Conservation (phyloP, 495 filamentous ascomycete species). For the Trichodelitschia bisporula region DNA sequence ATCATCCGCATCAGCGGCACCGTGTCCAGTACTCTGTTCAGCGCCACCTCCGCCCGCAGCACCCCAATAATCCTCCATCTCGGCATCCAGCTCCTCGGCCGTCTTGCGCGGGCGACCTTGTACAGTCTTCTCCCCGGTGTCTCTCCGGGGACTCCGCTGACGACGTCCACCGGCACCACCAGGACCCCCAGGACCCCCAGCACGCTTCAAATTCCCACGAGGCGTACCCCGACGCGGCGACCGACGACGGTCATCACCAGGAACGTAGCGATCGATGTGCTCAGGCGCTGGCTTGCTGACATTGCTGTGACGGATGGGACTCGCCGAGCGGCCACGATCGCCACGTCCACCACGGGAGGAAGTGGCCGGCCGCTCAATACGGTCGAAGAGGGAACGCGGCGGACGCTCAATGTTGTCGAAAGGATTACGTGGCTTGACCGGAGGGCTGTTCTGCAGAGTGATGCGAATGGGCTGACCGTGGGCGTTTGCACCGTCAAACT, state of each 20-base stretch:
- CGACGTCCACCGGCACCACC: slow-evolving; percentile 10
- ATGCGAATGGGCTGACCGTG: slow-evolving; percentile 75
- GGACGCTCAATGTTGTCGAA: slow-evolving; percentile 32
- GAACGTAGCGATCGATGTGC: slow-evolving; percentile 67
- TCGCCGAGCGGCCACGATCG: slow-evolving; percentile 16
- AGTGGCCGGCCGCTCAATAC: slow-evolving; percentile 25
- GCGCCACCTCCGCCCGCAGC: neutral
- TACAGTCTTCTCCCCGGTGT: slow-evolving; percentile 8
- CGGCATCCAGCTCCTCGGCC: slow-evolving; percentile 72
- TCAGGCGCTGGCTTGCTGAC: slow-evolving; percentile 43
- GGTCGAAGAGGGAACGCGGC: slow-evolving; percentile 44
- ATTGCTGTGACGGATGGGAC: slow-evolving; percentile 24
- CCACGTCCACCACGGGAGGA: slow-evolving; percentile 20
- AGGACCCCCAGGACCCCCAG: slow-evolving; percentile 16
- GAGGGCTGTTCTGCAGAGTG: slow-evolving; percentile 29
- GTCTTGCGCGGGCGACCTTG: slow-evolving; percentile 61
- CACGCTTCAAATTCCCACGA: slow-evolving; percentile 16
- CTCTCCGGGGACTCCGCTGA: slow-evolving; percentile 10
- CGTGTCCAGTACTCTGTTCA: too few relatives aligned
- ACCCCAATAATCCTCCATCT: slow-evolving; percentile 87
- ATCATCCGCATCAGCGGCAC: too few relatives aligned
- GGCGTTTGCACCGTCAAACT: slow-evolving; percentile 80
- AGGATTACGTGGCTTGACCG: slow-evolving; percentile 25
- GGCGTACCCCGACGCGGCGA: slow-evolving; percentile 14
- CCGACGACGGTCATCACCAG: slow-evolving; percentile 27